A percentile compares a stretch with the other conserved stretches of the same genome.
phyloP scores from a whole-genome alignment of 2,329 filamentous ascomycete genomes.

The Talaromyces rugulosus region DNA sequence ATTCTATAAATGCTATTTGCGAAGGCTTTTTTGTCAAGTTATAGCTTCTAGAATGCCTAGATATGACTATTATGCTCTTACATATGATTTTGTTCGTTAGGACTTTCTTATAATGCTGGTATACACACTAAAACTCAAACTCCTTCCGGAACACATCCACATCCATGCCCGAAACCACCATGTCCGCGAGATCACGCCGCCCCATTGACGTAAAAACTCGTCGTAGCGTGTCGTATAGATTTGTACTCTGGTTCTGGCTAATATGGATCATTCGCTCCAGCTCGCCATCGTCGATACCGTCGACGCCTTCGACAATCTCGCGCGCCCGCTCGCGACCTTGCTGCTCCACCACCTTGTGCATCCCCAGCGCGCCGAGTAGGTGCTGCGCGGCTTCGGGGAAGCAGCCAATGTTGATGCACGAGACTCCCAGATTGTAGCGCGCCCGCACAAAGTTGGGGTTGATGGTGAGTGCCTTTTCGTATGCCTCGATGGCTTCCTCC shows the following conservation, averaged over 20 bases:
- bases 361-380: constrained; percentile 82
- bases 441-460: constrained; percentile 96
- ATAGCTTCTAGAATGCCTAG: too few relatives aligned
- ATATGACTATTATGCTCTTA: too few relatives aligned
- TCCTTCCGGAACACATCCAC: constrained; percentile 83
- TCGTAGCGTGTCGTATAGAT: constrained; percentile 88
- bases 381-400: constrained; percentile 90
- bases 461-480: constrained; percentile 84
- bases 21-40: too few relatives aligned
- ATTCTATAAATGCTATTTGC: too few relatives aligned
- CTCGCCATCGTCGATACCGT: constrained; percentile 61
- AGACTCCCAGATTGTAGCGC: constrained; percentile 92
- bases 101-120: background rate
- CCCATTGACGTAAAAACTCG: constrained; percentile 98
- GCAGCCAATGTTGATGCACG: constrained; percentile 96
- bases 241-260: constrained; percentile 88
- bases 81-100: too few relatives aligned
- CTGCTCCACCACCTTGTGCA: constrained; percentile 91
- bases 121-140: constrained; percentile 67
- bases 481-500: constrained; percentile 95
- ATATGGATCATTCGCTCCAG: constrained; percentile 77
- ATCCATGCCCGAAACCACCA: constrained; percentile 85
- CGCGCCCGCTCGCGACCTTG: constrained; percentile 78
- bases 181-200: constrained; percentile 77
- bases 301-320: constrained; percentile 67